Conservation (phyloP, 1,284 basidiomycete species). For the Microbotryum silenes-acaulis region DNA sequence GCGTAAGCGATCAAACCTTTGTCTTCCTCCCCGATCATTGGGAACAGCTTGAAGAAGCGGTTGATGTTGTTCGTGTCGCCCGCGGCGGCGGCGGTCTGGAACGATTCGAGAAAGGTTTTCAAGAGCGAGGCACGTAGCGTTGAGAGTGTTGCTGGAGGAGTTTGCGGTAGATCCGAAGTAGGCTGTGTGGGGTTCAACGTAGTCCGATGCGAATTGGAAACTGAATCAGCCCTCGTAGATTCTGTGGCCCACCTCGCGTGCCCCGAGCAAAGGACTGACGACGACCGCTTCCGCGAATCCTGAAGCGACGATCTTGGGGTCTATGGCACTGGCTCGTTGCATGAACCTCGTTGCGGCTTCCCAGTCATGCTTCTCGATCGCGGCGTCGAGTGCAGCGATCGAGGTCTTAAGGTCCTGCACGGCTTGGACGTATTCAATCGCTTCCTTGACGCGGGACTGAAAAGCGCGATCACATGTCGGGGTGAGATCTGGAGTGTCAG, state of each 20-base stretch:
- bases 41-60: slow-evolving; percentile 94
- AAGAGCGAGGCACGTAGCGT: slow-evolving; percentile 67
- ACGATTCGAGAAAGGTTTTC: slow-evolving; percentile 66
- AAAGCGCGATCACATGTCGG: slow-evolving; percentile 2
- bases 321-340: slow-evolving; percentile 76
- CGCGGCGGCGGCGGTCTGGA: slow-evolving; percentile 65
- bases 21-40: slow-evolving; percentile 68
- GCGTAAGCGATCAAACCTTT: slow-evolving; percentile 93
- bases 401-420: slow-evolving; percentile 53
- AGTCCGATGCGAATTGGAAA: neutral
- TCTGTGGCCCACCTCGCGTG: neutral
- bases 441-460: slow-evolving; percentile 34
- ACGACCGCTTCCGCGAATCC: slow-evolving; percentile 80
- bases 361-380: slow-evolving; percentile 86
- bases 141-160: slow-evolving; percentile 74
- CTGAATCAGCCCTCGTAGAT: neutral
- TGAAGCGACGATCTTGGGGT: slow-evolving; percentile 66
- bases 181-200: slow-evolving; percentile 52
- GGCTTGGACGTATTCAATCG: slow-evolving; percentile 38
- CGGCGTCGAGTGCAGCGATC: slow-evolving; percentile 60
- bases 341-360: slow-evolving; percentile 87
- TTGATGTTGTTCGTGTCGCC: slow-evolving; percentile 75
- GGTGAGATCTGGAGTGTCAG: slow-evolving; percentile 57
- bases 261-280: slow-evolving; percentile 47
- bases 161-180: slow-evolving; percentile 73